A percentile compares a stretch with the other conserved stretches of the same genome.
These are phyloP conservation scores for Coemansia sp. DNA, from an alignment of 192 early-diverging fungal species.

Conservation along the genomic window DNA sequence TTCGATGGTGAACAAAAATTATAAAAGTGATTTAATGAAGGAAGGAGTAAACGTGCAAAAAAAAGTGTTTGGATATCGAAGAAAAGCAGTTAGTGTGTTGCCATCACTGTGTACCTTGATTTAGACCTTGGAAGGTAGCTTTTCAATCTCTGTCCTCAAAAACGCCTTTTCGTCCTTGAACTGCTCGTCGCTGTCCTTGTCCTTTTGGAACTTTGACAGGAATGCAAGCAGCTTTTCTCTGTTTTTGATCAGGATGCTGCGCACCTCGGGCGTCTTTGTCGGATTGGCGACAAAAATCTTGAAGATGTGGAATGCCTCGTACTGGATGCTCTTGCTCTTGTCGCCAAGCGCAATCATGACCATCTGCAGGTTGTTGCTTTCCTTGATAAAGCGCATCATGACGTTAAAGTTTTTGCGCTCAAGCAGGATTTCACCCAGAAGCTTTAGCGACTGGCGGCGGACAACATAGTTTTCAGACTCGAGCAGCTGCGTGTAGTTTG, in stretches of 20 bases:
- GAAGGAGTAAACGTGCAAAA: no score
- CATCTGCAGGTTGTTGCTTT: constrained; percentile 90
- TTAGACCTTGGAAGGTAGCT: constrained; percentile 34
- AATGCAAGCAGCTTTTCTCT: constrained; percentile 86
- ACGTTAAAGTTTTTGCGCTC: constrained; percentile 93
- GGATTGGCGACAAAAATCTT: constrained; percentile 99
- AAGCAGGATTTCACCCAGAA: constrained; percentile 95
- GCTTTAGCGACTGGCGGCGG: constrained; percentile 96
- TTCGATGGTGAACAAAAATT: no score
- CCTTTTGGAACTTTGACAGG: constrained; percentile 91
- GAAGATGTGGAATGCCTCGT: constrained; percentile 99
- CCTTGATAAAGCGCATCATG: constrained; percentile 94
- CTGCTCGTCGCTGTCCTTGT: constrained; percentile 95
- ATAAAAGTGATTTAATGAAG: no score
- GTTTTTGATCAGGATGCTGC: constrained; percentile 91
- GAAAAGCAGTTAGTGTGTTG: no score
- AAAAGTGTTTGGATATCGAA: no score
- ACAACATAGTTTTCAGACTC: constrained; percentile 97
- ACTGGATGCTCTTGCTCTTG: constrained; percentile 97
- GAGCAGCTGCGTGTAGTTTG: constrained; percentile 73
- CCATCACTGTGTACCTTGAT: no score
- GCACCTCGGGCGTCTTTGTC: constrained; percentile 88
- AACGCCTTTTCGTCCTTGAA: constrained; percentile 99
- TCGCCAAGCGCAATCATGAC: constrained; percentile 97
- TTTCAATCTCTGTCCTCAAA: constrained; percentile 84